Evolutionary conservation across 2,329 filamentous ascomycete species (phyloP).

Genomic region (Aspergillus fijiensis): DNA sequence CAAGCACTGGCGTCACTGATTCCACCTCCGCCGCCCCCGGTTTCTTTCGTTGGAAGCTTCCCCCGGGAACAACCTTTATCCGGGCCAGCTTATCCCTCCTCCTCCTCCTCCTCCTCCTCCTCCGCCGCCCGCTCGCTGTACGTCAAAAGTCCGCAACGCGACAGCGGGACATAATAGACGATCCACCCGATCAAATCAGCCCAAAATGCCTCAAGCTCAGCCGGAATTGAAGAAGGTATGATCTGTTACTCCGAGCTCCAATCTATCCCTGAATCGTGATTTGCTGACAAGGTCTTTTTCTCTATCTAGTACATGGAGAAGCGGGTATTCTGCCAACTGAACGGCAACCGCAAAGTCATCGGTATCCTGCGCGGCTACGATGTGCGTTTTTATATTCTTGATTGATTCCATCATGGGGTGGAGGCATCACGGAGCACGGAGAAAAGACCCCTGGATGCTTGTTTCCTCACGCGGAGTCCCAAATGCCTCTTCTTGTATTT

Average conservation of each 20-base stretch:
- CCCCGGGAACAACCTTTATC: conserved; percentile 37
- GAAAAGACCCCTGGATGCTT: too few relatives aligned
- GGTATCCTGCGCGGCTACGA: conserved; percentile 94
- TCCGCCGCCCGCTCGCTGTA: conserved; percentile 13
- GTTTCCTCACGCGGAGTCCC: too few relatives aligned
- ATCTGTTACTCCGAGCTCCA: not conserved
- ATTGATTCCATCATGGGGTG: too few relatives aligned
- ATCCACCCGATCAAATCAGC: conserved; percentile 21
- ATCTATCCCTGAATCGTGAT: not conserved
- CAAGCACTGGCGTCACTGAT: not conserved
- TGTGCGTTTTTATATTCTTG: conserved; percentile 56
- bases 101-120: conserved; percentile 4
- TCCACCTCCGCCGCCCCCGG: conserved; percentile 9
- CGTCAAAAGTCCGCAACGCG: conserved; percentile 31
- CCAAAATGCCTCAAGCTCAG: conserved; percentile 94
- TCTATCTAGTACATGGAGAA: conserved; percentile 89
- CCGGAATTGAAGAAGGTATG: conserved; percentile 96
- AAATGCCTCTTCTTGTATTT: too few relatives aligned
- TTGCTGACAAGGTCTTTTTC: not conserved
- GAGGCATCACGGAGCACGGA: too few relatives aligned
- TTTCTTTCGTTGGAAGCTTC: conserved; percentile 21
- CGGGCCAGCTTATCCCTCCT: conserved; percentile 28
- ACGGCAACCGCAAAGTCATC: conserved; percentile 96
- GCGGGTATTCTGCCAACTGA: conserved; percentile 94
- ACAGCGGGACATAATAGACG: conserved; percentile 25